phyloP scores from a whole-genome alignment of 805 yeast species.

The Wickerhamomyces hampshirensis region DNA sequence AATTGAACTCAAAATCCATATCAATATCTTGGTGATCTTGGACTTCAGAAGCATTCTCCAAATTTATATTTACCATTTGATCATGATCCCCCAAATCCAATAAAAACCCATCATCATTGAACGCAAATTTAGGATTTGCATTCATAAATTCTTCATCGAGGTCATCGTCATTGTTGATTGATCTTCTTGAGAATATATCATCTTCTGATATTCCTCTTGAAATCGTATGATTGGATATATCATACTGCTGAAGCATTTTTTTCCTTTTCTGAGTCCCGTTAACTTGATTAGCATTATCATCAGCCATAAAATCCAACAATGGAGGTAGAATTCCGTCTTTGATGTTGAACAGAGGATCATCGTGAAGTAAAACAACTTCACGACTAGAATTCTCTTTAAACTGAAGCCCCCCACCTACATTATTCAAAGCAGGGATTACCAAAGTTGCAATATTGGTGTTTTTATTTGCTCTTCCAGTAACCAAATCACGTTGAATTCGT shows the following conservation, averaged over 20 bases:
- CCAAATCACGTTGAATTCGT: conserved; percentile 21
- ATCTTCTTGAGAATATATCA: conserved; percentile 5
- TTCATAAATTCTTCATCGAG: conserved; percentile 13
- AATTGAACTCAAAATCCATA: conserved; percentile 7
- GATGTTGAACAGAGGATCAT: conserved; percentile 36
- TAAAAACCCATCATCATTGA: conserved; percentile 24
- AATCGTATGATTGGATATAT: conserved; percentile 15
- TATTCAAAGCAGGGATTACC: conserved; percentile 2
- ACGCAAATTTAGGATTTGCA: conserved; percentile 21
- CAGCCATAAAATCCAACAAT: conserved; percentile 15
- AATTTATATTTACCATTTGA: conserved; percentile 1
- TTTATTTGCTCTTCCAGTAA: conserved; percentile 5
- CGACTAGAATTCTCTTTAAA: background rate
- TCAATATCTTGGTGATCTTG: too few relatives aligned
- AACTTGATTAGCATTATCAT: background rate
- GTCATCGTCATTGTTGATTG: conserved; percentile 9
- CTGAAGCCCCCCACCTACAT: background rate
- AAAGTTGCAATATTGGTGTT: conserved; percentile 2
- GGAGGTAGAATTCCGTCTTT: conserved; percentile 27
- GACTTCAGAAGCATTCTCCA: conserved; percentile 8
- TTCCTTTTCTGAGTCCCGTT: conserved; percentile 2
- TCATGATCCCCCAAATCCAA: conserved; percentile 11
- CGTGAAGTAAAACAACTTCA: conserved; percentile 21
- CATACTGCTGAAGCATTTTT: conserved; percentile 13
- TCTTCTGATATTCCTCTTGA: conserved; percentile 8